A percentile compares a stretch with the other conserved stretches of the same genome.
These are phyloP conservation scores for Zizania latifolia DNA, from an alignment of 176 grass and related monocot species.

Conservation along the genomic window DNA sequence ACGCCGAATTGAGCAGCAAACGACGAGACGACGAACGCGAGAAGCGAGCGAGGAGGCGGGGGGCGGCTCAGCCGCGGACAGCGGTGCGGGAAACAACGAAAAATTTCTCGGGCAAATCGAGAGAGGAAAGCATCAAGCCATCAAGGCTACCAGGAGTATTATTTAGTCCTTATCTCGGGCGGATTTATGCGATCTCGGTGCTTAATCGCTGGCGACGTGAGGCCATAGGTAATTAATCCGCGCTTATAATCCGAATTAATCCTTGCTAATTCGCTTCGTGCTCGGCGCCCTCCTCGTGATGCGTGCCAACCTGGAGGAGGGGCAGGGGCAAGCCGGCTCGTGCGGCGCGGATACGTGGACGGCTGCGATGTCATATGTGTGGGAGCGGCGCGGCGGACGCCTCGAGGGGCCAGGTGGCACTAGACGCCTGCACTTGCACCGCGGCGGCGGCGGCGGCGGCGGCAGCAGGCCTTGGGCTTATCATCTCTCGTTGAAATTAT, in stretches of 20 bases:
- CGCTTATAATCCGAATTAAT: neutral
- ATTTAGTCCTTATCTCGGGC: neutral
- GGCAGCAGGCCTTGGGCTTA: neutral
- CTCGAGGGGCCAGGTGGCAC: neutral
- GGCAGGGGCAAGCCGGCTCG: neutral
- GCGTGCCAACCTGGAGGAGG: constrained; percentile 31
- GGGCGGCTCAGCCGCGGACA: constrained; percentile 39
- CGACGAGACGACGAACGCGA: constrained; percentile 19
- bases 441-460: neutral
- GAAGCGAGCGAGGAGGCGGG: neutral
- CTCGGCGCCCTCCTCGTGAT: constrained; percentile 37
- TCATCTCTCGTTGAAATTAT: neutral
- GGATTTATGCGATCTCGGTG: constrained; percentile 22
- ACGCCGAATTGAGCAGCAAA: constrained; percentile 25
- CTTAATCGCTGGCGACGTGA: neutral
- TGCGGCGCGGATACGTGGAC: neutral
- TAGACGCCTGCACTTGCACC: neutral
- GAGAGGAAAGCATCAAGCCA: constrained; percentile 16
- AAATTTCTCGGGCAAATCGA: constrained; percentile 39
- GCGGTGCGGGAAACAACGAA: constrained; percentile 40
- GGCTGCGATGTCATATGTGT: neutral
- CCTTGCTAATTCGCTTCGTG: constrained; percentile 15
- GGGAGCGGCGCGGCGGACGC: neutral
- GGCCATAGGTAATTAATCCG: neutral
- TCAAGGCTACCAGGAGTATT: no score